These are phyloP conservation scores for Sarcodon aspratus DNA, from an alignment of 768 basidiomycete species.

Conservation along the genomic window DNA sequence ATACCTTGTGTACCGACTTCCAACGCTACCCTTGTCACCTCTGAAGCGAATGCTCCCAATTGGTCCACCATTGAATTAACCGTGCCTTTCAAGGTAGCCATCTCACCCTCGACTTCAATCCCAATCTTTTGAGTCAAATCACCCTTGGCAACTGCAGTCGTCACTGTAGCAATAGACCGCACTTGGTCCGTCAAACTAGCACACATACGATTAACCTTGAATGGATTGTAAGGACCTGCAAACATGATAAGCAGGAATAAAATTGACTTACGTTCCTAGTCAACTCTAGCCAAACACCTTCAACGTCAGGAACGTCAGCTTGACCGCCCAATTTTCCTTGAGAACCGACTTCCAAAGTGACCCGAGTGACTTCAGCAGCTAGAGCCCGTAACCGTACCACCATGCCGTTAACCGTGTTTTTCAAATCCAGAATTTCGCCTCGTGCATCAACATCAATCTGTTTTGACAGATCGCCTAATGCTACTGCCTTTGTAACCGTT, in stretches of 20 bases:
- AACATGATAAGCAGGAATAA: background rate
- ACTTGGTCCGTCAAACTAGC: constrained; percentile 72
- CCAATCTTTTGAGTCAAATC: constrained; percentile 91
- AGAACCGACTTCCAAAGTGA: constrained; percentile 77
- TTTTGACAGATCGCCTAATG: constrained; percentile 78
- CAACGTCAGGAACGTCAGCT: constrained; percentile 79
- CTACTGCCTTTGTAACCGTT: constrained; percentile 64
- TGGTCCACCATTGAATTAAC: constrained; percentile 96
- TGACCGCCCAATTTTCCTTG: constrained; percentile 87
- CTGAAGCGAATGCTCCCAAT: constrained; percentile 75
- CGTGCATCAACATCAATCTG: constrained; percentile 87
- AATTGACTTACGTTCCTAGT: constrained; percentile 49
- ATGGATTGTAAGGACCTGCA: background rate
- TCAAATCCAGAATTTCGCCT: constrained; percentile 84
- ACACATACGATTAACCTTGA: constrained; percentile 71
- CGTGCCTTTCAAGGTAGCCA: constrained; percentile 72
- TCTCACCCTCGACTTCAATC: constrained; percentile 82
- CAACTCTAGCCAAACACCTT: constrained; percentile 85
- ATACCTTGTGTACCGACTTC: constrained; percentile 90
- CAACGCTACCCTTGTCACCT: constrained; percentile 72
- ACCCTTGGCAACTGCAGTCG: constrained; percentile 83
- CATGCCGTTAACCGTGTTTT: constrained; percentile 47
- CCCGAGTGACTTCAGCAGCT: constrained; percentile 75
- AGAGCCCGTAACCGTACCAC: constrained; percentile 44
- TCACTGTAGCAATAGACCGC: constrained; percentile 75